Evolutionary conservation across 2,329 filamentous ascomycete species (phyloP).

Genomic region (Aspergillus aculeatinus): DNA sequence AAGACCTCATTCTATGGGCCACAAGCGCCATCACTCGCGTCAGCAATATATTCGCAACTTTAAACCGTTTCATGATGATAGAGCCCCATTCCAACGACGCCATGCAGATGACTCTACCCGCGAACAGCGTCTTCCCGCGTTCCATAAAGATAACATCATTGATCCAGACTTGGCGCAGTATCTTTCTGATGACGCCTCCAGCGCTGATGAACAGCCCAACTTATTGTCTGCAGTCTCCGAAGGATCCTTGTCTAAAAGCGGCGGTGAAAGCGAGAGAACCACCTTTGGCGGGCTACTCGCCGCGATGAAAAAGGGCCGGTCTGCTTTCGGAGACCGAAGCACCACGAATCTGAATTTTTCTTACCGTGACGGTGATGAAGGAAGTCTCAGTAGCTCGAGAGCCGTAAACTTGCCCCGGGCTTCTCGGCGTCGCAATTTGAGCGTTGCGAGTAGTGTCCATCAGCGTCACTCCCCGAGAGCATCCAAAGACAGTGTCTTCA

Average conservation of each 20-base stretch:
- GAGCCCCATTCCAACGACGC: constrained; percentile 82
- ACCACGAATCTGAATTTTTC: constrained; percentile 68
- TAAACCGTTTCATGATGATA: constrained; percentile 70
- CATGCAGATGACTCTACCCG: constrained; percentile 65
- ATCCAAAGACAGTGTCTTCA: constrained; percentile 55
- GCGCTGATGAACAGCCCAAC: constrained; percentile 86
- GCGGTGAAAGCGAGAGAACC: constrained; percentile 70
- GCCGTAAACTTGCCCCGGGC: constrained; percentile 62
- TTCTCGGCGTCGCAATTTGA: constrained; percentile 75
- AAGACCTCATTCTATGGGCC: constrained; percentile 74
- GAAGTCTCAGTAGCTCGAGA: constrained; percentile 63
- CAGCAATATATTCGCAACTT: constrained; percentile 78
- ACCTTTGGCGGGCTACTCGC: constrained; percentile 71
- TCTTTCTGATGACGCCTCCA: constrained; percentile 91
- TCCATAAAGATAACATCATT: constrained; percentile 97
- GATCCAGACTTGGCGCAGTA: constrained; percentile 94
- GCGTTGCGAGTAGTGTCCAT: constrained; percentile 74
- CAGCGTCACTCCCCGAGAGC: constrained; percentile 69
- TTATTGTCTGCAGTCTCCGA: constrained; percentile 73
- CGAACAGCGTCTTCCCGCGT: constrained; percentile 75
- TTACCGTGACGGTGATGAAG: constrained; percentile 62
- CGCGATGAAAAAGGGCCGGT: constrained; percentile 72
- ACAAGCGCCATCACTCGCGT: constrained; percentile 83
- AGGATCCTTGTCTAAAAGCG: constrained; percentile 61
- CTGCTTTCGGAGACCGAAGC: constrained; percentile 71